Evolutionary conservation across 805 yeast species (phyloP).

Genomic region (Wickerhamomyces queroliae): DNA sequence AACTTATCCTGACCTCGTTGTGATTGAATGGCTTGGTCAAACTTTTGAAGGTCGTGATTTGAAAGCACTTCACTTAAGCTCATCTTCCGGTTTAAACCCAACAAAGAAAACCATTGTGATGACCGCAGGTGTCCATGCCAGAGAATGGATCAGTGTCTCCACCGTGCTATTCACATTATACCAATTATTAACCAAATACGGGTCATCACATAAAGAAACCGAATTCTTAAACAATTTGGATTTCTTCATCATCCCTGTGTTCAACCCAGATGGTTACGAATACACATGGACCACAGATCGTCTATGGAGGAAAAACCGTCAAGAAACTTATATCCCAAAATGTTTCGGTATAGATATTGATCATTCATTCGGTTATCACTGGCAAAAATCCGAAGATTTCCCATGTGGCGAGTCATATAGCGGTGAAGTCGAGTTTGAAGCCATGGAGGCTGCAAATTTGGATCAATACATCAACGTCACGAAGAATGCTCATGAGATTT

Average conservation of each 20-base stretch:
- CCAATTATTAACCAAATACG: conserved; percentile 42
- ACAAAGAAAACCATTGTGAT: conserved; percentile 63
- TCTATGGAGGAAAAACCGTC: conserved; percentile 86
- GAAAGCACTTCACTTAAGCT: conserved; percentile 59
- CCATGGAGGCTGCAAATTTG: conserved; percentile 50
- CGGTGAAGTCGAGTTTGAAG: conserved; percentile 70
- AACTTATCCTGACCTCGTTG: conserved; percentile 60
- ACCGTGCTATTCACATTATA: conserved; percentile 55
- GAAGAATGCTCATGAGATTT: conserved; percentile 47
- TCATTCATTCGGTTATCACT: conserved; percentile 74
- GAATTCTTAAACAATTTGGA: conserved; percentile 53
- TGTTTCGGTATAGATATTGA: conserved; percentile 87
- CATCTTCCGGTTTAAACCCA: conserved; percentile 35
- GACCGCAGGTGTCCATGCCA: conserved; percentile 82
- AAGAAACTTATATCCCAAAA: conserved; percentile 55
- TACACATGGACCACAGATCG: conserved; percentile 78
- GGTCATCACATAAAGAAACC: conserved; percentile 33
- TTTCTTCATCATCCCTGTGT: conserved; percentile 73
- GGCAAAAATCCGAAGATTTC: conserved; percentile 53
- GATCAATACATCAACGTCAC: conserved; percentile 37
- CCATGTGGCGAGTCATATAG: conserved; percentile 83
- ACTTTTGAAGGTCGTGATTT: conserved; percentile 72
- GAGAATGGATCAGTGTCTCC: conserved; percentile 84
- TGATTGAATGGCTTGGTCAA: conserved; percentile 62
- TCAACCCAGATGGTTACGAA: conserved; percentile 88